phyloP scores from a whole-genome alignment of 495 filamentous ascomycete species.

The Penicillium turbatum region DNA sequence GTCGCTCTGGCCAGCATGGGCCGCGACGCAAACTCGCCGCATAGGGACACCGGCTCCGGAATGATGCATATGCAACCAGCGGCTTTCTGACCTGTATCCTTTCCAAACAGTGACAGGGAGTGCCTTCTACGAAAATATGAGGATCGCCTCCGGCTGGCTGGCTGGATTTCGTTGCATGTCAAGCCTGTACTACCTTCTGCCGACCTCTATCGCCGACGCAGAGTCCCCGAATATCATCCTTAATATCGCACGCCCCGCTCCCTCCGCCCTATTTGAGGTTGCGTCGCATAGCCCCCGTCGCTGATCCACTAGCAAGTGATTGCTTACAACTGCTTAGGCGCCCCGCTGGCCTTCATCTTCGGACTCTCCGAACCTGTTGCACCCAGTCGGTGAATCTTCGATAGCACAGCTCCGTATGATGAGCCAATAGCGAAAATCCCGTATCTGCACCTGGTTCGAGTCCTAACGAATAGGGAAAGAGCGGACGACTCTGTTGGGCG shows the following conservation, averaged over 20 bases:
- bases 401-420: not conserved
- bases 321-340: not conserved
- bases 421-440: slow-evolving; percentile 2
- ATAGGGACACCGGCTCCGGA: too few relatives aligned
- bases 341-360: slow-evolving; percentile 1
- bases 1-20: not conserved
- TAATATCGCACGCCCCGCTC: too few relatives aligned
- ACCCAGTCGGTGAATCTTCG: not conserved
- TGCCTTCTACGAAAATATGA: too few relatives aligned
- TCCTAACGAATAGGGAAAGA: not conserved
- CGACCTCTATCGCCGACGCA: too few relatives aligned
- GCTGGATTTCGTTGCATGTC: too few relatives aligned
- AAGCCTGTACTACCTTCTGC: too few relatives aligned
- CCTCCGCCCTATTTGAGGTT: not conserved
- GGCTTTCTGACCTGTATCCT: too few relatives aligned
- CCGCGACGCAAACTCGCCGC: not conserved
- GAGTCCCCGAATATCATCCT: too few relatives aligned
- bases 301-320: not conserved
- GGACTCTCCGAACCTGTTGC: not conserved
- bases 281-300: not conserved
- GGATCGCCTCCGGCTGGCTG: too few relatives aligned
- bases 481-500: not conserved
- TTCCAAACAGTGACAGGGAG: too few relatives aligned
- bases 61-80: too few relatives aligned
- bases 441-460: not conserved